Conservation (phyloP, 2,329 filamentous ascomycete species). For the Paecilomyces sp. region DNA sequence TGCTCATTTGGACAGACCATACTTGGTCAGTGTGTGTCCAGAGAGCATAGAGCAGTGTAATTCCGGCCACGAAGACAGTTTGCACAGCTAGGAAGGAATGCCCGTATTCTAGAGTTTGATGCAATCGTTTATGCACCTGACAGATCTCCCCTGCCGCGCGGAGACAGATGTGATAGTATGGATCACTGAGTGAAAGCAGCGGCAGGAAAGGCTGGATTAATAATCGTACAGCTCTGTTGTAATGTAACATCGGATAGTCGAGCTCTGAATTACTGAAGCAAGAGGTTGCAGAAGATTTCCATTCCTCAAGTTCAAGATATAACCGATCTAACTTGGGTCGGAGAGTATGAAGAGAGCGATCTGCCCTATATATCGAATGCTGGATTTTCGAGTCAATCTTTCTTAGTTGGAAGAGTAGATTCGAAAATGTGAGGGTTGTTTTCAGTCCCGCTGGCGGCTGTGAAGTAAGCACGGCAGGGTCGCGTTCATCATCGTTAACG, state of each 20-base stretch:
- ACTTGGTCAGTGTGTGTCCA: constrained; percentile 39
- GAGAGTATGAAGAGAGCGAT: constrained; percentile 38
- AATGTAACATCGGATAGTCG: constrained; percentile 45
- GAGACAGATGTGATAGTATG: constrained; percentile 39
- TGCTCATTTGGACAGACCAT: constrained; percentile 43
- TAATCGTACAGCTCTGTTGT: constrained; percentile 44
- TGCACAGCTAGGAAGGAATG: constrained; percentile 33
- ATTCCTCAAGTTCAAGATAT: constrained; percentile 40
- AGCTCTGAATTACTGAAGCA: constrained; percentile 31
- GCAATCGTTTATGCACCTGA: constrained; percentile 29
- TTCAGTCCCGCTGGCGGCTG: constrained; percentile 20
- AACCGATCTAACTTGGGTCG: constrained; percentile 43
- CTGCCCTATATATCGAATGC: constrained; percentile 46
- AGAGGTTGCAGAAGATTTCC: constrained; percentile 34
- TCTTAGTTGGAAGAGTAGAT: constrained; percentile 41
- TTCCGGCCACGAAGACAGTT: constrained; percentile 32
- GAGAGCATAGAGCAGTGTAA: constrained; percentile 29
- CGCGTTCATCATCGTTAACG: constrained; percentile 35
- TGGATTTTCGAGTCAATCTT: constrained; percentile 45
- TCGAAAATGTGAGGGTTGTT: constrained; percentile 35
- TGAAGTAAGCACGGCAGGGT: constrained; percentile 25
- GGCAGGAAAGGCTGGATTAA: constrained; percentile 46
- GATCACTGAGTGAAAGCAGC: constrained; percentile 39
- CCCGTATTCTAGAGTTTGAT: constrained; percentile 31
- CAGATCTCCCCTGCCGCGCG: constrained; percentile 30